Evolutionary conservation across 1,139 yeast species (phyloP), one percentile per base, ranked within the genome.

Genomic region (Kodamaea sp.): DNA sequence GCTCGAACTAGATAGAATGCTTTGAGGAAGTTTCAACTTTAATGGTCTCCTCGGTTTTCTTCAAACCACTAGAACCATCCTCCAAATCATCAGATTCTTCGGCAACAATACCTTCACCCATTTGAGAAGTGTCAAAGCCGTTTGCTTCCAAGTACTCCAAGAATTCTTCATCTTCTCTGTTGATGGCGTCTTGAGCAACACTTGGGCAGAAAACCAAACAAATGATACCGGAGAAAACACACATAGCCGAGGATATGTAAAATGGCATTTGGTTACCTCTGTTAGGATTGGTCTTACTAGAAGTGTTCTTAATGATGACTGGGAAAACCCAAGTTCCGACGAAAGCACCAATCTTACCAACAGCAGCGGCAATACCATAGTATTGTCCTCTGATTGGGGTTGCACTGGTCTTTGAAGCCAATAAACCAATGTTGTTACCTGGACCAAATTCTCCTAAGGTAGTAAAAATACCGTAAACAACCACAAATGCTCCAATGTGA

Each of bases 371-470:
- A 48, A 88, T 73, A 48, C 94, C 94, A 57, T 90, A 90, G 63
- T 85, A 86, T 51, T 83, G 86, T 41, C 97, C 97, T 66, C 97
- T 80, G 37, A 89, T 76, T 18, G 95, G 80, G 11, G 96, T 83
- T 27, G 96, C 85, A 33, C 83, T 76, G 20, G 95, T 83, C 63
- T 89, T 89, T 25, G 96, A 76, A 18, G 96, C 95, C 43, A 90
- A 70, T 39, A 85, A 66, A 47, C 97, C 97, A 57, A 85, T 83
- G 61, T 86, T 87, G 61, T 89, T 88, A 63, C 97, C 97, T 11
- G 96, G 90, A 16, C 96, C 96, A 59, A 89, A 85, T 61, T 90
- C 97, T 50, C 97, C 97, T 31, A 87, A 70, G 5, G 96, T 70
- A 55, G 79, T 66, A 60, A 89, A 90, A 44, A 90, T 77, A 65